Base-by-base conservation (phyloP, 2,329 filamentous ascomycete species). In the Phyllosticta citriasiana region DNA sequence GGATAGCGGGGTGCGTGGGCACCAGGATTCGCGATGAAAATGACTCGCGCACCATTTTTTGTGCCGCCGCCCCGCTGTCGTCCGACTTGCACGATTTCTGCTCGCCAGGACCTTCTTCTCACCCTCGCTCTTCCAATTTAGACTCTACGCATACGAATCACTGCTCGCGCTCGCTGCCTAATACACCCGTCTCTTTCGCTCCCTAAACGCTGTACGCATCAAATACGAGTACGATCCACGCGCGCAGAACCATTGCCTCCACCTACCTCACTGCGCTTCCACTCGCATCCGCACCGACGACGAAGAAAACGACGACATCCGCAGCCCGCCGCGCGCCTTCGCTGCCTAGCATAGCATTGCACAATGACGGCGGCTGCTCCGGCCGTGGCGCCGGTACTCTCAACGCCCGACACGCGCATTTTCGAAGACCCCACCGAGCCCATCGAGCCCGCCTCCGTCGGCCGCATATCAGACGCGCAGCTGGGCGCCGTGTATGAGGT, bases 401-500 rank as follows among this genome's bases (percentile, higher is more conserved):
- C 84, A 1, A 87, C 84, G 2, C 83, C 84, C 4, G 84, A 85
- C 61, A 79, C 80, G 53, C 81, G 84, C 66, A 79, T 86, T 30
- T 79, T 87, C 65, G 81, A 84, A 66, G 79, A 81, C 54, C 74
- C 80, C 4, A 76, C 78, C 7, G 74, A 79, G 2, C 65, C 76
- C 19, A 70, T 74, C 24, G 73, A 73, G 59, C 64, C 70, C 5
- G 66, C 73, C 4, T 69, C 65, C 61, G 58, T 73, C 4, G 66
- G 69, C 4, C 68, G 66, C 52, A 69, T 82, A 22, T 79, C 81
- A 16, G 85, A 93, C 66, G 84, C 89, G 69, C 88, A 92, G 69
- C 79, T 97, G 30, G 77, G 79, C 60, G 77, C 85, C 51, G 87
- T 88, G 56, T 99, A 97, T 77, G 94, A 99, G 74, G 87, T 97